Evolutionary conservation across 1,139 yeast genomes (phyloP).

Genomic region (Taphrina sp.): DNA sequence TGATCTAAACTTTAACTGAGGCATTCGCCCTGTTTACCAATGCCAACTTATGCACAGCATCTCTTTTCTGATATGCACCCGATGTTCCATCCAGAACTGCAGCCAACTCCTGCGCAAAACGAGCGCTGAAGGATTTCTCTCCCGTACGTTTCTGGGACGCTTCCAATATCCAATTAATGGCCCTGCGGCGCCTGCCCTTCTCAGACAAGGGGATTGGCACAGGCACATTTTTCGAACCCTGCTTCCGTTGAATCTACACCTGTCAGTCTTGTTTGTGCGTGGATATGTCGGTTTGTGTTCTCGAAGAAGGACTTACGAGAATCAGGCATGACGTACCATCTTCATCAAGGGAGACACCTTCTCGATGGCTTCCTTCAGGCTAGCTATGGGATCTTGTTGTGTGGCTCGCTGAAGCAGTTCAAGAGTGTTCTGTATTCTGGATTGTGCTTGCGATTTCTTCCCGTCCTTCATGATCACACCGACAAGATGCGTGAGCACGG

Average conservation of each 20-base stretch:
- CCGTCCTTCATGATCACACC: conserved; percentile 94
- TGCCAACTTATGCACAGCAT: conserved; percentile 32
- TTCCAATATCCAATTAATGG: conserved; percentile 73
- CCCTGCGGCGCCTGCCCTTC: conserved; percentile 80
- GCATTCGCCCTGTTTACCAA: conserved; percentile 32
- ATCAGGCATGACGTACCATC: conserved; percentile 45
- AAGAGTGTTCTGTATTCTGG: conserved; percentile 68
- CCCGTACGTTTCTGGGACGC: conserved; percentile 31
- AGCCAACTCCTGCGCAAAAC: conserved; percentile 34
- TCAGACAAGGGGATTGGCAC: conserved; percentile 81
- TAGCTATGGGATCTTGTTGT: conserved; percentile 71
- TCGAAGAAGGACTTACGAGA: conserved; percentile 24
- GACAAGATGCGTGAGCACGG: conserved; percentile 70
- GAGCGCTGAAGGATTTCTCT: conserved; percentile 25
- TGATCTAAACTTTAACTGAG: conserved; percentile 30
- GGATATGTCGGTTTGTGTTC: too few species aligned
- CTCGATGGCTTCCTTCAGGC: conserved; percentile 72
- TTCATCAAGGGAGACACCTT: conserved; percentile 81
- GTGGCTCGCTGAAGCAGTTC: conserved; percentile 54
- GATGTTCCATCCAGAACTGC: conserved; percentile 35
- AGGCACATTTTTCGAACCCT: conserved; percentile 43
- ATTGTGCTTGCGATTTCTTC: conserved; percentile 76
- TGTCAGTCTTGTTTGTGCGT: too few species aligned
- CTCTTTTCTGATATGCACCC: conserved; percentile 29
- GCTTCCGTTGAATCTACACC: conserved; percentile 27